Percentiles rank a stretch among this genome's conserved stretches.
phyloP scores from a whole-genome alignment of 208 protist genomes.

The Phytomonas serpens region DNA sequence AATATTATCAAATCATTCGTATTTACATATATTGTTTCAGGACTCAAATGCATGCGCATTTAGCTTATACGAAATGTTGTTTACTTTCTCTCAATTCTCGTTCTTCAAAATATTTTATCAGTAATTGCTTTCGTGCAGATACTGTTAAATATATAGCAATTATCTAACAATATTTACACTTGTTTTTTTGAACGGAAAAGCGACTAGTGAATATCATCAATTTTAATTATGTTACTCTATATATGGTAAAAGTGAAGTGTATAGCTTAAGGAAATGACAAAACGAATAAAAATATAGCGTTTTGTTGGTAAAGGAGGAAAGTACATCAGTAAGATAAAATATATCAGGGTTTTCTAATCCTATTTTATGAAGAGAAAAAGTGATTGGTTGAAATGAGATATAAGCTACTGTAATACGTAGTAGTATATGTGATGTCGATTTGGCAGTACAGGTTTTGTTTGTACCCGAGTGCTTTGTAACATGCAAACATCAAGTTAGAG shows the following conservation, averaged over 20 bases:
- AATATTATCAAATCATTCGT: constrained; percentile 3
- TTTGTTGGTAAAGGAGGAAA: constrained; percentile 8
- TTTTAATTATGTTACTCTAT: background rate
- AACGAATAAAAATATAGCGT: constrained; percentile 6
- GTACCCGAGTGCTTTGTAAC: background rate
- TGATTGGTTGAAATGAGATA: background rate
- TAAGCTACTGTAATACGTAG: background rate
- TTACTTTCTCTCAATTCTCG: constrained; percentile 7
- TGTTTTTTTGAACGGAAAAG: background rate
- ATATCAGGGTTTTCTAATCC: background rate
- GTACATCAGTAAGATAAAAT: background rate
- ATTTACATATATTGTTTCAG: background rate
- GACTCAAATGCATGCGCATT: background rate
- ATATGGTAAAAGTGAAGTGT: background rate
- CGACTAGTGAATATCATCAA: background rate
- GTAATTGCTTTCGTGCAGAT: constrained; percentile 4
- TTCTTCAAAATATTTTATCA: background rate
- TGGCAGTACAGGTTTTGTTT: background rate
- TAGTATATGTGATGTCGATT: background rate
- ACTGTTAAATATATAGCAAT: constrained; percentile 9
- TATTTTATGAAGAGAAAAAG: background rate
- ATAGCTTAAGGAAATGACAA: constrained; percentile 2
- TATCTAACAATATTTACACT: background rate
- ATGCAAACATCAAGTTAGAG: background rate
- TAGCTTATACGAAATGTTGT: constrained; percentile 8